Base-by-base conservation (phyloP, 805 yeast species). In the Crinitomyces ghanaensis region DNA sequence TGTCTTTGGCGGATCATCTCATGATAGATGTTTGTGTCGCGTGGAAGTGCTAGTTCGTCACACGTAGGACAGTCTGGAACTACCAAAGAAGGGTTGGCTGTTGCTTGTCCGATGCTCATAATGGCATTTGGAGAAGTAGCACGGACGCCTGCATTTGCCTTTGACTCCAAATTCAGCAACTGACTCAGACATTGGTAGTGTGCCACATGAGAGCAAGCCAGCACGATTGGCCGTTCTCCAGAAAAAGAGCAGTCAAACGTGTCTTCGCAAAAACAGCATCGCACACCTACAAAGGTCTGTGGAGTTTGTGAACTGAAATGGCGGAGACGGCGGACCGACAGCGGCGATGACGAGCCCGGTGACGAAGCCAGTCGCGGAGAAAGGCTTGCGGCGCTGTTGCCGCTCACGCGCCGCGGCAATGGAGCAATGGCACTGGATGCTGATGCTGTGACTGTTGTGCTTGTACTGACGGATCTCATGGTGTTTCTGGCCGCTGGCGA, bases 211-310 rank as follows among this genome's bases (percentile, higher is more conserved):
- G 30, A 18, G 29, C 48, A 44, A 12, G 22, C 28, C 23, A 44
- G 33, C 22, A 36, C 21, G 15, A 40, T 35, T 4, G 41, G 21
- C 28, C 34, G 31, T 25, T 44, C 48, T 11, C 39, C 43, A 2
- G 29, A 34, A 3, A 44, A 34, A 12, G 30, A 26, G 18, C 35
- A 22, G 11, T 40, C 43, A 4, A 40, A 34, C 2, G 44, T 36
- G 21, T 44, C 48, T 25, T 42, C 48, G 28, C 48, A 44, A 19
- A 44, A 40, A 29, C 45, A 40, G 35, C 48, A 44, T 9, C 17
- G 27, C 14, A 14, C 14, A 9, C 40, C 43, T 8, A 26, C 35
- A 7, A 38, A 19, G 5, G 42, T 12, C 6, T 25, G 12, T 6
- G 17, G 17, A 12, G 11, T 6, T 13, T 12, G 15, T 11, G 17